These are phyloP conservation scores for Copromyces sp. DNA, from an alignment of 495 filamentous ascomycete genomes.

Conservation along the genomic window DNA sequence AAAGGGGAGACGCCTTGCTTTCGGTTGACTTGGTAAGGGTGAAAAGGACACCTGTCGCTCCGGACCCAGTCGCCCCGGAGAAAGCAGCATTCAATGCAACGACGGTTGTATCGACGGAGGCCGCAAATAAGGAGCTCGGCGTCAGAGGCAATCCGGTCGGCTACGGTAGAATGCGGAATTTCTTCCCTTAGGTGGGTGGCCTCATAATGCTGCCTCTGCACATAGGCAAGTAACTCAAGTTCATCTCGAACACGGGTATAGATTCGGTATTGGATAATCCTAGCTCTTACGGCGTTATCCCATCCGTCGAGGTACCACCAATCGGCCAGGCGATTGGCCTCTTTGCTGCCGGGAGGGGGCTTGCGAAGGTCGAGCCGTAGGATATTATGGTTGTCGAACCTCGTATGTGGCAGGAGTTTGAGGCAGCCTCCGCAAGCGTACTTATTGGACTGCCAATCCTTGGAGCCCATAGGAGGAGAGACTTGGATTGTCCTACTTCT, in stretches of 20 bases:
- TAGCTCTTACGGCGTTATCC: not conserved
- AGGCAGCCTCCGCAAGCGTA: constrained; percentile 19
- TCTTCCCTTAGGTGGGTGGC: not conserved
- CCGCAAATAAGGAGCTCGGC: not conserved
- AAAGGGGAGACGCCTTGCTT: too few species aligned
- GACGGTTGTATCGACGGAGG: constrained; percentile 7
- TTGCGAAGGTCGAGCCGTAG: constrained; percentile 9
- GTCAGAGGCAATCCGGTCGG: not conserved
- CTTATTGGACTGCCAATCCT: constrained; percentile 9
- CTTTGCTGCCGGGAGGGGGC: constrained; percentile 8
- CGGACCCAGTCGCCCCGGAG: not conserved
- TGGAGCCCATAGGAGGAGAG: not conserved
- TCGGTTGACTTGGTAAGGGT: too few species aligned
- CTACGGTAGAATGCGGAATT: too few species aligned
- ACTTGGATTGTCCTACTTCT: not conserved
- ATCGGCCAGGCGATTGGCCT: constrained; percentile 8
- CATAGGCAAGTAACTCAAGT: not conserved
- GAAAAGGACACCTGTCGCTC: too few species aligned
- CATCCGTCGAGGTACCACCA: constrained; percentile 8
- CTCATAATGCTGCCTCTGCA: not conserved
- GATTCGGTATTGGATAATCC: not conserved
- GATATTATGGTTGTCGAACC: constrained; percentile 16
- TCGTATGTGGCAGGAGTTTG: constrained; percentile 13
- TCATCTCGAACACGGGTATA: not conserved
- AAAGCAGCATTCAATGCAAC: constrained; percentile 3